phyloP scores from a whole-genome alignment of 139 green algal genomes.

The Chlorella ohadii region DNA sequence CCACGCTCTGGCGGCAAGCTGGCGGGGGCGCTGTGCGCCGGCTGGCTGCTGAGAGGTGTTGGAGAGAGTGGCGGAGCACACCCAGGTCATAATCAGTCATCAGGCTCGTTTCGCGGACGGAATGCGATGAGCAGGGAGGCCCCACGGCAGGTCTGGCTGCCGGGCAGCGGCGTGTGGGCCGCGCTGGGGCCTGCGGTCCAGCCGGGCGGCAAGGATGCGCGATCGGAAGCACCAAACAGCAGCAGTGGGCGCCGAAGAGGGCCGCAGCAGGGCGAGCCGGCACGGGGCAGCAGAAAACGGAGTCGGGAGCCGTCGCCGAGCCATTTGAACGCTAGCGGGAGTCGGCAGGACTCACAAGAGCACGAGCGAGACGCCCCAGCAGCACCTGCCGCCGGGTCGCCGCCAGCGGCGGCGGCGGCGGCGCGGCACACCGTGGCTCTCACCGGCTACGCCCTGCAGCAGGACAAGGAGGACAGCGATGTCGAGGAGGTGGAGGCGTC shows the following conservation, averaged over 20 bases:
- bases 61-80: too few species aligned
- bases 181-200: not conserved
- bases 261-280: too few species aligned
- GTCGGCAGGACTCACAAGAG: not conserved
- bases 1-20: too few species aligned
- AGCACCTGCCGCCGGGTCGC: not conserved
- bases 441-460: slow-evolving; percentile 16
- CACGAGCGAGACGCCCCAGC: not conserved
- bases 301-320: too few species aligned
- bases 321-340: not conserved
- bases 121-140: too few species aligned
- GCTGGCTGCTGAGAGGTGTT: too few species aligned
- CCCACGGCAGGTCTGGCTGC: slow-evolving; percentile 23
- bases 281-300: too few species aligned
- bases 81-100: too few species aligned
- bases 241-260: not conserved
- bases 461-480: not conserved
- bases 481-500: slow-evolving; percentile 15
- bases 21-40: too few species aligned
- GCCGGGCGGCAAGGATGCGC: not conserved
- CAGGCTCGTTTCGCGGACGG: too few species aligned
- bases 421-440: not conserved
- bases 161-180: not conserved
- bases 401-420: not conserved
- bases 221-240: not conserved